Percentiles rank a stretch among this genome's conserved stretches.
Conservation (phyloP, 768 basidiomycete genomes). For the Cystofilobasidium bisporidii region DNA sequence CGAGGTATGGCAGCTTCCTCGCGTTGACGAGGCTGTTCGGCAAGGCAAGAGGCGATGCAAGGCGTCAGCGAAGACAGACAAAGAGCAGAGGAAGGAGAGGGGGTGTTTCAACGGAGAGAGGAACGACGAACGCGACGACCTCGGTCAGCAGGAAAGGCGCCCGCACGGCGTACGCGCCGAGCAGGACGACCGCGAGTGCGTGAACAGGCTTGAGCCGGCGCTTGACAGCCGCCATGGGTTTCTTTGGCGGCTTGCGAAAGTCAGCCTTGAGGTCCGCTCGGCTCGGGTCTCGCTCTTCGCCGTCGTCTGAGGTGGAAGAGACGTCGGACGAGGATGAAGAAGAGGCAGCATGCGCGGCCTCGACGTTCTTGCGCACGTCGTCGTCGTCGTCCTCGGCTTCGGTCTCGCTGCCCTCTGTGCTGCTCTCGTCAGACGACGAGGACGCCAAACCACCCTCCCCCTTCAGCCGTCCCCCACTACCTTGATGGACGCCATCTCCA, state of each 20-base stretch:
- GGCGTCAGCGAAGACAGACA: neutral
- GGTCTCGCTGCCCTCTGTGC: neutral
- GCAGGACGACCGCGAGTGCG: conserved; percentile 58
- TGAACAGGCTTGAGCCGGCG: conserved; percentile 41
- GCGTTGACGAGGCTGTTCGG: conserved; percentile 57
- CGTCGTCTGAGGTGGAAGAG: neutral
- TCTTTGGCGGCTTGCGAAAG: conserved; percentile 13
- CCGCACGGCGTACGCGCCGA: conserved; percentile 71
- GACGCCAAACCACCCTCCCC: too few relatives aligned
- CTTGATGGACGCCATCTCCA: neutral
- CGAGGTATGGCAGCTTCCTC: conserved; percentile 71
- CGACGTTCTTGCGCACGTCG: neutral
- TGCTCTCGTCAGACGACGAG: too few relatives aligned
- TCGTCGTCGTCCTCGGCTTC: conserved; percentile 12
- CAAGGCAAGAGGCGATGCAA: too few relatives aligned
- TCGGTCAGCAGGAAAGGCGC: conserved; percentile 68
- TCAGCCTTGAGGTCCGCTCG: neutral
- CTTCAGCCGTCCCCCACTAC: conserved; percentile 9
- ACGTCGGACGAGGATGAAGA: conserved; percentile 2
- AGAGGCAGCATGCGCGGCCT: neutral
- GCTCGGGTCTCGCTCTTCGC: too few relatives aligned
- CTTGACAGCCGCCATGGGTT: conserved; percentile 6
- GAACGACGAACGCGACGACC: conserved; percentile 53
- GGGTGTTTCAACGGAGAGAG: too few relatives aligned
- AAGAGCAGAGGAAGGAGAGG: conserved; percentile 2